phyloP scores from a whole-genome alignment of 192 early-diverging fungal species.

The Linnemannia hyalina region DNA sequence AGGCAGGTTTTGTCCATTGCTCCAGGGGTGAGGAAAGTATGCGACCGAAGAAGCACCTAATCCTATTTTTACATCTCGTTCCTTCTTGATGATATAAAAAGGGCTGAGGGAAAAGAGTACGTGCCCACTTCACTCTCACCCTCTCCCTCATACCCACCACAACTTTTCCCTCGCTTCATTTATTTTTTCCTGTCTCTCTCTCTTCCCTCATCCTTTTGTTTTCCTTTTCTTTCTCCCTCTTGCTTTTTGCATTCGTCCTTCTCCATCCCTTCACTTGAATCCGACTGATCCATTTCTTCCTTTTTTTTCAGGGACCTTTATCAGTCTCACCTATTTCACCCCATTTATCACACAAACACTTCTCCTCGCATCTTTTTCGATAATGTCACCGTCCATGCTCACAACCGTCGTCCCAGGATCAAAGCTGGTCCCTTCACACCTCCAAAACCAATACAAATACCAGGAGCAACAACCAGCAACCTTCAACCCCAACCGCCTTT shows the following conservation, averaged over 20 bases:
- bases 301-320: background rate
- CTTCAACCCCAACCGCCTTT: conserved; percentile 31
- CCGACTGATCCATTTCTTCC: background rate
- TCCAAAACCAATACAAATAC: conserved; percentile 27
- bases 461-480: conserved; percentile 28
- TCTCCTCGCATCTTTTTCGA: background rate
- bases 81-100: background rate
- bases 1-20: too few relatives aligned
- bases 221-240: background rate
- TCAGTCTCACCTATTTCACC: background rate
- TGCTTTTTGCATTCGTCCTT: background rate
- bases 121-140: background rate
- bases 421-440: background rate
- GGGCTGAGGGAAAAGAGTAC: background rate
- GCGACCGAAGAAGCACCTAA: background rate
- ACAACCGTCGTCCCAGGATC: background rate
- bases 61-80: background rate
- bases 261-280: background rate
- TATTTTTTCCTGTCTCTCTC: background rate
- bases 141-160: background rate
- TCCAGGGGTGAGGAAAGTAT: too few relatives aligned
- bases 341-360: background rate
- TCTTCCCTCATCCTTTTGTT: background rate
- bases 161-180: background rate
- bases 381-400: conserved; percentile 6